Conservation (phyloP, 805 yeast species). For the Wickerhamiella musiphila region DNA sequence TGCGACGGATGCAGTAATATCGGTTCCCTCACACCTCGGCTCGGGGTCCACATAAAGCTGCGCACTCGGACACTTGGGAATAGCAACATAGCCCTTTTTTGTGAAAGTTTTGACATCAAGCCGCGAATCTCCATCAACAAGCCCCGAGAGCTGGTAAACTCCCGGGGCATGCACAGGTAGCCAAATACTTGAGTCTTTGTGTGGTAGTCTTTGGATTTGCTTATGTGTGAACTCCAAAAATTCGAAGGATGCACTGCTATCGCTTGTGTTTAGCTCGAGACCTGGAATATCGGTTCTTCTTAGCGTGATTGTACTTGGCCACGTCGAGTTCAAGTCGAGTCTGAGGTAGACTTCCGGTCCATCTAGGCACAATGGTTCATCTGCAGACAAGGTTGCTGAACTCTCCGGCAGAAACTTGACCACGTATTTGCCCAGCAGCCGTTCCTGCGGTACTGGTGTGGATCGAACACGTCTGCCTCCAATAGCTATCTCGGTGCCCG, state of each 20-base stretch:
- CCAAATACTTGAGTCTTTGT: constrained; percentile 23
- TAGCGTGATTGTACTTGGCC: too few species aligned
- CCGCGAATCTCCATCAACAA: constrained; percentile 44
- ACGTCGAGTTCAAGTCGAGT: constrained; percentile 64
- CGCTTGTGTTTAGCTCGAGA: too few species aligned
- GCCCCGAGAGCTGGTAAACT: constrained; percentile 49
- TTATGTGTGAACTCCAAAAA: constrained; percentile 38
- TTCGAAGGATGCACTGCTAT: too few species aligned
- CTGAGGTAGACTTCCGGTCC: constrained; percentile 35
- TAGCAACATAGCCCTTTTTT: constrained; percentile 29
- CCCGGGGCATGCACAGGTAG: constrained; percentile 59
- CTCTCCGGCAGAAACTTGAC: constrained; percentile 84
- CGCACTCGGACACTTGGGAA: constrained; percentile 69
- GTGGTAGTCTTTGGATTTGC: constrained; percentile 30
- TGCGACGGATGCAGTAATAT: constrained; percentile 34
- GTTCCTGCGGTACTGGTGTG: constrained; percentile 25
- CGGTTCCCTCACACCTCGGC: constrained; percentile 42
- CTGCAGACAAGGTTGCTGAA: constrained; percentile 53
- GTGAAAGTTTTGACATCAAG: constrained; percentile 29
- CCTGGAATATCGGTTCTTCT: too few species aligned
- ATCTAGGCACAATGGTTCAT: constrained; percentile 39
- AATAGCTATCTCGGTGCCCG: constrained; percentile 20
- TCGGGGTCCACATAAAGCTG: constrained; percentile 23
- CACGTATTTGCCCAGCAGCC: constrained; percentile 72
- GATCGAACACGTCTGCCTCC: constrained; percentile 20